Percentiles rank a stretch among this genome's conserved stretches.
These are phyloP conservation scores for Neurospora cerealis DNA, from an alignment of 495 filamentous ascomycete species.

Conservation along the genomic window DNA sequence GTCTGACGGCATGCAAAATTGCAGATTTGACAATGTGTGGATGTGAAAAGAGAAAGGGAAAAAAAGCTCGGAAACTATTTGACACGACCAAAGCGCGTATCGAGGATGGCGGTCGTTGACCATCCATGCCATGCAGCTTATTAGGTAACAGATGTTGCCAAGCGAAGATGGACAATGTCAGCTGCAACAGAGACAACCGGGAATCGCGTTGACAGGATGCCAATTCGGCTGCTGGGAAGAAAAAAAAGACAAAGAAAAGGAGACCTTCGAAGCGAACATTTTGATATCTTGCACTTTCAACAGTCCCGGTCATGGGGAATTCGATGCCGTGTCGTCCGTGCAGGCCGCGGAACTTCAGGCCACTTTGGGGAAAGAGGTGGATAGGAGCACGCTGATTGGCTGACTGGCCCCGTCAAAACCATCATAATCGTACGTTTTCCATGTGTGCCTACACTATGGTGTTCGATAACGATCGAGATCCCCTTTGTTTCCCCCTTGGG, in stretches of 20 bases:
- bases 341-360: constrained; percentile 1
- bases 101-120: background rate
- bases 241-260: background rate
- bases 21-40: background rate
- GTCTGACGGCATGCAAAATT: background rate
- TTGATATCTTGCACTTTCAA: background rate
- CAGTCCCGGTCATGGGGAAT: constrained; percentile 1
- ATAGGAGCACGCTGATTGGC: constrained; percentile 14
- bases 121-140: background rate
- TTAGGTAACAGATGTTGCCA: background rate
- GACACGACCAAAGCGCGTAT: background rate
- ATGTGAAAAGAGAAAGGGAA: background rate
- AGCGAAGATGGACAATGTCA: constrained; percentile 4
- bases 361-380: constrained; percentile 8
- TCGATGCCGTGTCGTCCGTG: background rate
- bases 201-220: background rate
- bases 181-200: constrained; percentile 11
- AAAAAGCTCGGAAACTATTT: background rate
- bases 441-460: constrained; percentile 15
- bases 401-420: constrained; percentile 5
- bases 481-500: constrained; percentile 3
- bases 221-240: constrained; percentile 1
- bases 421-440: constrained; percentile 26
- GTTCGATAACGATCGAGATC: constrained; percentile 29
- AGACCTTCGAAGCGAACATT: background rate